A percentile compares a stretch with the other conserved stretches of the same genome.
Evolutionary conservation across 768 basidiomycete genomes (phyloP).

Genomic region (Mycena kentingensis): DNA sequence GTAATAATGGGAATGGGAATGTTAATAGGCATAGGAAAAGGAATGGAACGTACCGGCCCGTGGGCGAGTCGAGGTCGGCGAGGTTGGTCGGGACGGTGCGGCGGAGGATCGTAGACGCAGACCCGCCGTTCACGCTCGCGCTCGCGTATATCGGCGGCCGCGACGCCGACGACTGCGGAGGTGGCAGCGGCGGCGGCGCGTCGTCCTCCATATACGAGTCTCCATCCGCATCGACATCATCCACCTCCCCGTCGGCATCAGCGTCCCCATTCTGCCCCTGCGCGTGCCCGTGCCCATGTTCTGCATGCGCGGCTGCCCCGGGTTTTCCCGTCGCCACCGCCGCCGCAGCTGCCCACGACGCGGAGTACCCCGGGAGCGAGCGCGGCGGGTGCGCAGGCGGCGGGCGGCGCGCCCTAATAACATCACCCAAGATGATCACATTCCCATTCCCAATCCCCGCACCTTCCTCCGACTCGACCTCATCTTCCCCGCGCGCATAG

Average conservation of each 20-base stretch:
- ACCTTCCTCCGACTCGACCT: slow-evolving; percentile 36
- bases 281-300: background rate
- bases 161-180: slow-evolving; percentile 7
- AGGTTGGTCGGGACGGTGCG: slow-evolving; percentile 43
- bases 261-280: slow-evolving; percentile 29
- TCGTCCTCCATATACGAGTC: slow-evolving; percentile 32
- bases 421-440: too few species aligned
- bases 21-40: slow-evolving; percentile 9
- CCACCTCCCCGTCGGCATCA: slow-evolving; percentile 31
- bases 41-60: slow-evolving; percentile 54
- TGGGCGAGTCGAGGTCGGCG: slow-evolving; percentile 61
- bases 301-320: background rate
- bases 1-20: slow-evolving; percentile 6
- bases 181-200: slow-evolving; percentile 21
- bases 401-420: background rate
- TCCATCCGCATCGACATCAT: slow-evolving; percentile 24
- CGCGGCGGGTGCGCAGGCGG: slow-evolving; percentile 15
- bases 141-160: background rate
- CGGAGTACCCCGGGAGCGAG: slow-evolving; percentile 12
- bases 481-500: slow-evolving; percentile 20
- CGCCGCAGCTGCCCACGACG: slow-evolving; percentile 1
- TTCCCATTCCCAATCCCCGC: slow-evolving; percentile 23
- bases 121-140: background rate
- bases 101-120: slow-evolving; percentile 16
- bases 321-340: background rate